These are phyloP conservation scores for Termitomyces sp. DNA, from an alignment of 768 basidiomycete genomes.

Conservation along the genomic window DNA sequence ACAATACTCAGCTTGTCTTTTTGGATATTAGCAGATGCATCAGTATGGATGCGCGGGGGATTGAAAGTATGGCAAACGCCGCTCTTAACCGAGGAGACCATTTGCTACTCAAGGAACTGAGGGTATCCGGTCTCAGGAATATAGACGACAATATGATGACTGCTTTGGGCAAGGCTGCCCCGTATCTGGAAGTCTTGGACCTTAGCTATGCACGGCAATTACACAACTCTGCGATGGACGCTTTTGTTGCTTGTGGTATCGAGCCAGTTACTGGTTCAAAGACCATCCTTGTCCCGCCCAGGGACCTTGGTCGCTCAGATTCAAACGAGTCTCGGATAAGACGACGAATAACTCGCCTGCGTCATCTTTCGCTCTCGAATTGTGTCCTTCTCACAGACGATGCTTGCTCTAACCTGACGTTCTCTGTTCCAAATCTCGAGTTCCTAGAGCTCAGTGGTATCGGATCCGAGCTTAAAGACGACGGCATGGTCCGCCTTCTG, in stretches of 20 bases:
- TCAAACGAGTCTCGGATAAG: slow-evolving; percentile 43
- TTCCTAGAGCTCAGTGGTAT: slow-evolving; percentile 77
- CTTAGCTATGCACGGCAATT: slow-evolving; percentile 66
- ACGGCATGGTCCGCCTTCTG: slow-evolving; percentile 69
- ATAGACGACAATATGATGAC: slow-evolving; percentile 56
- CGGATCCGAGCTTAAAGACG: slow-evolving; percentile 60
- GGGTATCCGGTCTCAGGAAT: slow-evolving; percentile 61
- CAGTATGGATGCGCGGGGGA: slow-evolving; percentile 61
- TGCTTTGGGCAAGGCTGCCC: slow-evolving; percentile 62
- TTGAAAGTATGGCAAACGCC: slow-evolving; percentile 40
- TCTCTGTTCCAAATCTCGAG: slow-evolving; percentile 66
- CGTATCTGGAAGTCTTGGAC: slow-evolving; percentile 74
- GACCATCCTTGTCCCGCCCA: slow-evolving; percentile 49
- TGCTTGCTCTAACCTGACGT: slow-evolving; percentile 67
- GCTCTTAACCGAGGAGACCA: slow-evolving; percentile 39
- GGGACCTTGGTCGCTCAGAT: slow-evolving; percentile 57
- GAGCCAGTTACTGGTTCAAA: slow-evolving; percentile 29
- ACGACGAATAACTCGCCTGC: slow-evolving; percentile 60
- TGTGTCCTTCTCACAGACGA: slow-evolving; percentile 70
- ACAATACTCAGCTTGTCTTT: slow-evolving; percentile 47
- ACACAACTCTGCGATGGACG: slow-evolving; percentile 71
- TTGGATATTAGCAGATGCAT: slow-evolving; percentile 71
- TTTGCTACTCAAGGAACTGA: slow-evolving; percentile 55
- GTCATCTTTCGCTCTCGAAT: slow-evolving; percentile 68
- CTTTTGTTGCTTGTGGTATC: slow-evolving; percentile 53